phyloP scores from a whole-genome alignment of 2,329 filamentous ascomycete genomes.

The Scopulariopsis brevicaulis region DNA sequence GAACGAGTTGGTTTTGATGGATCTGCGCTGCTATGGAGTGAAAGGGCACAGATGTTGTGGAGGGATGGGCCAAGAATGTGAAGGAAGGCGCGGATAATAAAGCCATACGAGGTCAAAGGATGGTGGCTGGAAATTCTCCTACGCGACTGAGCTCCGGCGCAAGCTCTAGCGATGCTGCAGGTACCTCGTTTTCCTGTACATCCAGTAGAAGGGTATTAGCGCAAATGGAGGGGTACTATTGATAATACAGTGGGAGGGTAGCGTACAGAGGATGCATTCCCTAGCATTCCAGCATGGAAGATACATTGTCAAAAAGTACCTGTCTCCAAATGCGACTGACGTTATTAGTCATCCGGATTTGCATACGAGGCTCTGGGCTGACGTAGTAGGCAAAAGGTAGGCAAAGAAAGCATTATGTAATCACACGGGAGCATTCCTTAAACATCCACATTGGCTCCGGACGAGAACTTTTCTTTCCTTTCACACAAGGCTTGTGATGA shows the following conservation, averaged over 20 bases:
- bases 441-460: not conserved
- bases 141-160: not conserved
- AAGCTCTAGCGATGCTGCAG: not conserved
- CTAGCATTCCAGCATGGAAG: too few species aligned
- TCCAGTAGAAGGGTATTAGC: not conserved
- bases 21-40: not conserved
- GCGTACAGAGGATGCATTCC: too few species aligned
- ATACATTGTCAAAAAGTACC: not conserved
- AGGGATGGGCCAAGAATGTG: not conserved
- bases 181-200: not conserved
- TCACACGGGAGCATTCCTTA: not conserved
- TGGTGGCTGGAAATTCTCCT: conserved; percentile 4
- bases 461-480: conserved; percentile 14
- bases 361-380: not conserved
- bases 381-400: not conserved
- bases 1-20: not conserved
- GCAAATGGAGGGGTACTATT: not conserved
- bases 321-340: not conserved
- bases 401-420: not conserved
- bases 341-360: not conserved
- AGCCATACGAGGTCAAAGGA: not conserved
- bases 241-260: not conserved
- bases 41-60: not conserved
- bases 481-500: conserved; percentile 44
- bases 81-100: not conserved